Conservation (phyloP, 345 rosid genomes). For the Xanthoceras sorbifolium region DNA sequence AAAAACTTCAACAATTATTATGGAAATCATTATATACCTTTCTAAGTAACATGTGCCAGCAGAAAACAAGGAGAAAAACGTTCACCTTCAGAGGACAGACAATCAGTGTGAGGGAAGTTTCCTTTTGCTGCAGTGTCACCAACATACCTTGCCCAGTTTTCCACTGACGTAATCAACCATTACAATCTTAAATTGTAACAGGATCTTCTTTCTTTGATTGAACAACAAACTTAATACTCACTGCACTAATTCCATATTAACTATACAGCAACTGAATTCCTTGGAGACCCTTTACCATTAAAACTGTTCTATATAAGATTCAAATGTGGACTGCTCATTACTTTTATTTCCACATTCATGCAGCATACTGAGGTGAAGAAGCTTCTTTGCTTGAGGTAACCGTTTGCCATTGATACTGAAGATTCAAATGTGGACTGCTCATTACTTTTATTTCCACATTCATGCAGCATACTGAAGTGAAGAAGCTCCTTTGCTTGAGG, state of each 20-base stretch:
- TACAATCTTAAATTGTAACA: background rate
- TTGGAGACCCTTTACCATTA: background rate
- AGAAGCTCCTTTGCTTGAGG: background rate
- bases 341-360: background rate
- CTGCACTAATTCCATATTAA: background rate
- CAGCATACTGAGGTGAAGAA: no score
- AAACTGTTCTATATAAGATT: background rate
- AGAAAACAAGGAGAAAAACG: background rate
- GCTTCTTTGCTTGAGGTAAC: no score
- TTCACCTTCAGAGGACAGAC: background rate
- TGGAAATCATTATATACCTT: background rate
- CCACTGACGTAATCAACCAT: background rate
- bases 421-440: background rate
- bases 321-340: background rate
- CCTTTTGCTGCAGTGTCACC: background rate
- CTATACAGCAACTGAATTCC: background rate
- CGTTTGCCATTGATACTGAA: background rate
- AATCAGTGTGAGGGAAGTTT: background rate
- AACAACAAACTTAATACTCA: background rate
- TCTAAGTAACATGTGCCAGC: constrained; percentile 1
- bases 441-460: background rate
- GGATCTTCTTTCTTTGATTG: background rate
- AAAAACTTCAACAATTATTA: background rate
- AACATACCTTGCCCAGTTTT: background rate
- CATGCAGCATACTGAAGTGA: background rate